Percentiles rank a stretch among this genome's conserved stretches.
Conservation (phyloP, 345 rosid genomes). For the Eucalyptus curtisii region DNA sequence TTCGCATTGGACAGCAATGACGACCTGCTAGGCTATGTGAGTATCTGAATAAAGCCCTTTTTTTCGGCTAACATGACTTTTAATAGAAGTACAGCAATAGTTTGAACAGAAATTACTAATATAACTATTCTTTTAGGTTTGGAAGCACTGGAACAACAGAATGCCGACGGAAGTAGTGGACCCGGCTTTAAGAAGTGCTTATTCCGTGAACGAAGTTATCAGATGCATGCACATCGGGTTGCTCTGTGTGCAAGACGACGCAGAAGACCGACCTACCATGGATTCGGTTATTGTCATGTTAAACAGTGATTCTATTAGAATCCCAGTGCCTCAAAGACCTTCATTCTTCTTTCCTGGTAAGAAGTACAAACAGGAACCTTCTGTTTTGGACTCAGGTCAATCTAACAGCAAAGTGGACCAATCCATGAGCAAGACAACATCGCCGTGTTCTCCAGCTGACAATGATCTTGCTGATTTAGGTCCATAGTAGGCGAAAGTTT, state of each 20-base stretch:
- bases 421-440: neutral
- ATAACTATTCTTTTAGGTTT: neutral
- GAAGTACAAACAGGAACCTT: neutral
- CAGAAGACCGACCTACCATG: constrained; percentile 10
- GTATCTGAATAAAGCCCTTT: neutral
- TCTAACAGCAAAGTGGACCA: neutral
- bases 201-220: neutral
- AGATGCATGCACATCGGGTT: constrained; percentile 14
- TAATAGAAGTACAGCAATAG: too few relatives aligned
- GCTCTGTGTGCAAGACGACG: constrained; percentile 9
- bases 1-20: neutral
- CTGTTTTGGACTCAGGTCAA: neutral
- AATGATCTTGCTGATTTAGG: neutral
- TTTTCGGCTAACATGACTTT: neutral
- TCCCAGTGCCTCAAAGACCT: constrained; percentile 3
- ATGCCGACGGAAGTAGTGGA: constrained; percentile 1
- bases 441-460: neutral
- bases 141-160: constrained; percentile 9
- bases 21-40: neutral
- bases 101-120: too few relatives aligned
- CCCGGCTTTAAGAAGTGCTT: neutral
- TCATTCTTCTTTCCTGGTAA: constrained; percentile 20
- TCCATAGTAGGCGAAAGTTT: neutral
- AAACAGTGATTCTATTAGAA: neutral
- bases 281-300: constrained; percentile 6